phyloP scores from a whole-genome alignment of 2,329 filamentous ascomycete species.

The Neocatenulostroma microsporum region DNA sequence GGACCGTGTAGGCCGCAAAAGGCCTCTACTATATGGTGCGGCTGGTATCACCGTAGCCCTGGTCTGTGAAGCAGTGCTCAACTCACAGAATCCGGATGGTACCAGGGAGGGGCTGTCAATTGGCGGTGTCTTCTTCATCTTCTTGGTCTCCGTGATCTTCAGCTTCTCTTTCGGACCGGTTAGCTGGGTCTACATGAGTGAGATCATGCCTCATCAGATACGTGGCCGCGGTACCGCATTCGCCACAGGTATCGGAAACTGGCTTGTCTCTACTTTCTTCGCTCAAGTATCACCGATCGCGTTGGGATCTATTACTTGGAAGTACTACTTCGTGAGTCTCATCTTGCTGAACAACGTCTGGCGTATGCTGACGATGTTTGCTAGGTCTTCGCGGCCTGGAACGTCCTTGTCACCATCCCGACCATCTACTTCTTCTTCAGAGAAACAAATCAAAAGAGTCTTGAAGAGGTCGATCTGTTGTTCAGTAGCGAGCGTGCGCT shows the following conservation, averaged over 20 bases:
- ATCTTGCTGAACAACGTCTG: background rate
- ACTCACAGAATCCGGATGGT: slow-evolving; percentile 42
- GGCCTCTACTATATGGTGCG: slow-evolving; percentile 48
- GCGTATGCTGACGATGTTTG: slow-evolving; percentile 44
- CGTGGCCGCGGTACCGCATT: slow-evolving; percentile 53
- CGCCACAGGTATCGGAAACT: slow-evolving; percentile 52
- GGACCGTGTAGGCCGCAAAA: slow-evolving; percentile 46
- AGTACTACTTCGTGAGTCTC: slow-evolving; percentile 33
- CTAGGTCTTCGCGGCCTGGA: slow-evolving; percentile 50
- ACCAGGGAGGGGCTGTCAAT: slow-evolving; percentile 44
- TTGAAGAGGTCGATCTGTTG: slow-evolving; percentile 53
- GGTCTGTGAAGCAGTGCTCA: slow-evolving; percentile 53
- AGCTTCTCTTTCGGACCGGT: slow-evolving; percentile 53
- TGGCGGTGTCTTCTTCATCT: slow-evolving; percentile 59
- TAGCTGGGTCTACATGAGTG: slow-evolving; percentile 58
- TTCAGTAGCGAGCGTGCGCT: slow-evolving; percentile 48
- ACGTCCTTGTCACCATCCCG: slow-evolving; percentile 37
- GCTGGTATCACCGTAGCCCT: slow-evolving; percentile 50
- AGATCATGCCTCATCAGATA: slow-evolving; percentile 60
- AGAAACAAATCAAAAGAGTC: slow-evolving; percentile 46
- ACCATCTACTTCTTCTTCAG: slow-evolving; percentile 47
- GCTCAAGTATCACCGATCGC: slow-evolving; percentile 51
- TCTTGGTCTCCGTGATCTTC: slow-evolving; percentile 53
- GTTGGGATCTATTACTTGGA: slow-evolving; percentile 32
- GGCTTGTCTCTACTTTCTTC: slow-evolving; percentile 53